Percentiles rank a stretch among this genome's conserved stretches.
These are phyloP conservation scores for Parafenestella ontariensis DNA, from an alignment of 2,329 filamentous ascomycete species.

Conservation along the genomic window DNA sequence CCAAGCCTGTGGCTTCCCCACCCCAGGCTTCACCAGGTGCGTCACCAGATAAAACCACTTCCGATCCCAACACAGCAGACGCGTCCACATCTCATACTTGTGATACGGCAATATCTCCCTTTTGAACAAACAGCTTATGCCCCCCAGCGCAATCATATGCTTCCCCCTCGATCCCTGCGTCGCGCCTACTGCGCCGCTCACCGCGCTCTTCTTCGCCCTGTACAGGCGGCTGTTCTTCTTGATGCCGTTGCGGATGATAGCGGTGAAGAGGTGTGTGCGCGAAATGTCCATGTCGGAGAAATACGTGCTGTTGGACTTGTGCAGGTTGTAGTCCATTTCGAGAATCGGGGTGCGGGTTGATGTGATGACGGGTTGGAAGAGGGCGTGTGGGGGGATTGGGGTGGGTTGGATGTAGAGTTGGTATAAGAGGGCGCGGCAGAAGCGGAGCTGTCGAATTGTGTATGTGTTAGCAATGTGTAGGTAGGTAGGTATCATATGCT, in stretches of 20 bases:
- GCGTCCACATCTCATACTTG: conserved; percentile 57
- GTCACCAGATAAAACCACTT: conserved; percentile 60
- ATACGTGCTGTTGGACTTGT: conserved; percentile 86
- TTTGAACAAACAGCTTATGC: conserved; percentile 57
- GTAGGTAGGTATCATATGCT: no score
- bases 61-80: conserved; percentile 57
- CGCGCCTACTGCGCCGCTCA: conserved; percentile 22
- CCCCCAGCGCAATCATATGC: conserved; percentile 54
- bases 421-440: conserved; percentile 56
- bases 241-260: conserved; percentile 55
- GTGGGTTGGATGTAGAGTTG: conserved; percentile 56
- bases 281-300: conserved; percentile 86
- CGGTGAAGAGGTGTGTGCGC: conserved; percentile 78
- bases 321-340: conserved; percentile 86
- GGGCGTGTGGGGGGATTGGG: conserved; percentile 61
- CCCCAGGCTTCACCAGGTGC: conserved; percentile 56
- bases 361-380: conserved; percentile 76
- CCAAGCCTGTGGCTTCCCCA: conserved; percentile 51
- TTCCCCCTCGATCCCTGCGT: conserved; percentile 29
- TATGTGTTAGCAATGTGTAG: no score
- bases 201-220: conserved; percentile 27
- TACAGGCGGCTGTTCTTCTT: conserved; percentile 36
- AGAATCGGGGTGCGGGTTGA: conserved; percentile 71
- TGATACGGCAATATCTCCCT: conserved; percentile 55
- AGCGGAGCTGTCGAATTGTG: conserved; percentile 51